These are phyloP conservation scores for Aspergillus baeticus DNA, from an alignment of 495 filamentous ascomycete genomes.

Conservation along the genomic window DNA sequence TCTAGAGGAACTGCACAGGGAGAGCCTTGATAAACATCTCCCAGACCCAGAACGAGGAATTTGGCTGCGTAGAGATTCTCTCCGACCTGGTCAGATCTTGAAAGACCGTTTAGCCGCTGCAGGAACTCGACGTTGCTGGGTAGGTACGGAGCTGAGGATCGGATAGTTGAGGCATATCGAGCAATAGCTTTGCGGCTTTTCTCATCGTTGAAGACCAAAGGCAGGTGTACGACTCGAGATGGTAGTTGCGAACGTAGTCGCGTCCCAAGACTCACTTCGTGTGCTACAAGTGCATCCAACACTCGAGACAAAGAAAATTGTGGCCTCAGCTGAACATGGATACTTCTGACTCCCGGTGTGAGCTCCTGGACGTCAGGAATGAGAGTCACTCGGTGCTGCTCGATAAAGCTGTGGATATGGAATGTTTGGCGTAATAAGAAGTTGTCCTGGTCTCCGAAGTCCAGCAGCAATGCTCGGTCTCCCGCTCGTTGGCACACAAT, in stretches of 20 bases:
- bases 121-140: slow-evolving; percentile 54
- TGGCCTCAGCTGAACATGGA: slow-evolving; percentile 25
- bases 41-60: slow-evolving; percentile 47
- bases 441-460: slow-evolving; percentile 5
- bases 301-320: slow-evolving; percentile 23
- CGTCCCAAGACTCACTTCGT: slow-evolving; percentile 24
- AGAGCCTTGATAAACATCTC: slow-evolving; percentile 47
- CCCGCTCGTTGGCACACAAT: slow-evolving; percentile 6
- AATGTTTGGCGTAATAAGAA: slow-evolving; percentile 5
- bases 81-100: slow-evolving; percentile 32
- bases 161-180: slow-evolving; percentile 51
- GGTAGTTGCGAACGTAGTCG: slow-evolving; percentile 38
- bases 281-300: slow-evolving; percentile 23
- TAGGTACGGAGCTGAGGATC: slow-evolving; percentile 50
- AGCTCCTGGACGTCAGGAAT: slow-evolving; percentile 29
- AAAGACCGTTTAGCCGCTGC: slow-evolving; percentile 50
- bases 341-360: slow-evolving; percentile 26
- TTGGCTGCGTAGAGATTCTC: slow-evolving; percentile 36
- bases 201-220: slow-evolving; percentile 47
- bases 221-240: slow-evolving; percentile 45
- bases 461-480: slow-evolving; percentile 2
- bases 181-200: slow-evolving; percentile 42
- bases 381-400: background rate
- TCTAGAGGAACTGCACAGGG: slow-evolving; percentile 48
- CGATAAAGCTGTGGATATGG: slow-evolving; percentile 2